Base-by-base conservation (phyloP, 805 yeast genomes). In the Kuraishia borneana region DNA sequence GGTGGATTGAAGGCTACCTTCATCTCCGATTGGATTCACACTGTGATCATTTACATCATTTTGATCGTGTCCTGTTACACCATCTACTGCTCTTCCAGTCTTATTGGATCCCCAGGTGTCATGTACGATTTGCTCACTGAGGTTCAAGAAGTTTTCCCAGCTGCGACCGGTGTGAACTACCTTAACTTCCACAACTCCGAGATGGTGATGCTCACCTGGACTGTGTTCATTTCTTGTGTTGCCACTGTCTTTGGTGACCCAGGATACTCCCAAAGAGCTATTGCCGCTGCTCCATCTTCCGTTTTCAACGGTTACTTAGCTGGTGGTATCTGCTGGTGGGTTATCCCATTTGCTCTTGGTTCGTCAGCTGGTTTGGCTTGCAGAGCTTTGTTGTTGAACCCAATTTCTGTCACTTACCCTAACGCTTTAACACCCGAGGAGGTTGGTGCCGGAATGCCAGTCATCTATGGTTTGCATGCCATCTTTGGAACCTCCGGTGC, bases 1-100 rank as follows among this genome's bases (percentile, higher is more conserved):
- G 75, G 75, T 31, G 76, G 75, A 7, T 48, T 70, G 25, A 66
- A 63, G 38, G 66, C 73, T 6, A 69, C 76, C 3, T 68, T 68
- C 40, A 48, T 69, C 25, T 63, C 74, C 4, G 75, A 69, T 42
- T 68, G 68, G 63, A 58, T 63, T 32, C 73, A 68, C 45, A 63
- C 71, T 0, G 65, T 64, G 21, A 59, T 68, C 34, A 59, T 68
- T 31, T 63, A 59, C 39, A 42, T 58, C 18, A 53, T 65, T 16
- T 47, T 65, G 10, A 37, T 47, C 10, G 45, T 43, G 10, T 36
- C 50, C 18, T 30, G 45, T 25, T 53, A 45, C 36, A 48, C 43
- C 16, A 43, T 53, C 8, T 58, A 49, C 39, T 42, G 53, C 12
- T 41, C 53, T 10, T 49, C 58, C 13, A 34, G 41, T 20, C 36